Evolutionary conservation across 306 rosid genomes (phyloP).

Genomic region (Herpetospermum pedunculosum): DNA sequence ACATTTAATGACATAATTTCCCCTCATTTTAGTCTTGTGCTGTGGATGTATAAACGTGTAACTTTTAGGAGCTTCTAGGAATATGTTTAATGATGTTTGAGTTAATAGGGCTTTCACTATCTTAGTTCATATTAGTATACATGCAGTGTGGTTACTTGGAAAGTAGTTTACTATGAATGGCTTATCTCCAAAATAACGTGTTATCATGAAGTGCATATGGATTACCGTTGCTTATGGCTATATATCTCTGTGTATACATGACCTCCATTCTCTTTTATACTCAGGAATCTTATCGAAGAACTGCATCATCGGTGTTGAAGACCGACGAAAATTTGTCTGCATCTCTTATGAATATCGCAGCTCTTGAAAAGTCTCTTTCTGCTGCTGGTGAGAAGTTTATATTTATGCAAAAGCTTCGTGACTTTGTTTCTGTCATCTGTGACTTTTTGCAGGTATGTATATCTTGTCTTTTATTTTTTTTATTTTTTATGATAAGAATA

Average conservation of each 20-base stretch:
- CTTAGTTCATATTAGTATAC: not conserved
- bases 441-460: constrained; percentile 76
- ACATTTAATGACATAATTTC: not conserved
- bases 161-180: not conserved
- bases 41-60: not conserved
- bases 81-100: constrained; percentile 4
- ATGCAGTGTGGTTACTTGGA: not conserved
- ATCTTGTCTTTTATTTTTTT: no score
- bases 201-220: not conserved
- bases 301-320: constrained; percentile 42
- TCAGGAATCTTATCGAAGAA: constrained; percentile 81
- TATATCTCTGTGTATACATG: not conserved
- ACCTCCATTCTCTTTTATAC: not conserved
- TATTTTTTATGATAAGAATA: no score
- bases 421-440: constrained; percentile 60
- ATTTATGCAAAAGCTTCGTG: constrained; percentile 79
- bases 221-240: not conserved
- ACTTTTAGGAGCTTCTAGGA: not conserved
- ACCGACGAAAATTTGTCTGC: constrained; percentile 59
- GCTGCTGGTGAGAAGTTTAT: constrained; percentile 75
- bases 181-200: not conserved
- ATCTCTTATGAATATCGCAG: constrained; percentile 63
- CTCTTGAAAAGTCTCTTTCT: constrained; percentile 55
- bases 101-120: not conserved
- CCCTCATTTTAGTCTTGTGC: not conserved